Percentiles rank a stretch among this genome's conserved stretches.
phyloP scores from a whole-genome alignment of 345 rosid species.

The Populus nigra region DNA sequence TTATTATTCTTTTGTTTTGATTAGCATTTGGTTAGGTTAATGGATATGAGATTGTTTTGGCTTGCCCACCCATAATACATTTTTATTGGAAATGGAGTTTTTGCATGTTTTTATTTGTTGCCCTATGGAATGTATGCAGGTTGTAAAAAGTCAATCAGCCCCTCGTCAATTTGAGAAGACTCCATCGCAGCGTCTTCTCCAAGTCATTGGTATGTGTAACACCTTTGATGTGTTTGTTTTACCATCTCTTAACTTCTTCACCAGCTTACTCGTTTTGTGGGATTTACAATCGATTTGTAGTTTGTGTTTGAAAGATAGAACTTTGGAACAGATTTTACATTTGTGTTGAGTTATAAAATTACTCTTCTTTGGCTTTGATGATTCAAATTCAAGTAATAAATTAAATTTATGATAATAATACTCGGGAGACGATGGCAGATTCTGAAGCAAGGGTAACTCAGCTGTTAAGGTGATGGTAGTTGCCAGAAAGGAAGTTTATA shows the following conservation, averaged over 20 bases:
- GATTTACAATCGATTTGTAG: constrained; percentile 2
- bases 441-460: neutral
- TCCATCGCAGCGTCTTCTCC: constrained; percentile 72
- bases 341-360: neutral
- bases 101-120: constrained; percentile 13
- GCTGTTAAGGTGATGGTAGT: neutral
- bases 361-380: neutral
- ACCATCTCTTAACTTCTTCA: neutral
- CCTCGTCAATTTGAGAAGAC: constrained; percentile 58
- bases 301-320: neutral
- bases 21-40: neutral
- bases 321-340: neutral
- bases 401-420: neutral
- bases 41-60: neutral
- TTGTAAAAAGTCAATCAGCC: constrained; percentile 53
- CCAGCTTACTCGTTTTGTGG: neutral
- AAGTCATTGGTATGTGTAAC: constrained; percentile 70
- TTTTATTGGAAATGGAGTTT: neutral
- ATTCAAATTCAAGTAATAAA: neutral
- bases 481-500: neutral
- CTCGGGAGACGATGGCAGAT: neutral
- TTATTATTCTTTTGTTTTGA: neutral
- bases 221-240: neutral
- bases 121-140: constrained; percentile 40
- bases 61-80: neutral